Evolutionary conservation across 2,329 filamentous ascomycete genomes (phyloP).

Genomic region (Sclerotinia nivalis): DNA sequence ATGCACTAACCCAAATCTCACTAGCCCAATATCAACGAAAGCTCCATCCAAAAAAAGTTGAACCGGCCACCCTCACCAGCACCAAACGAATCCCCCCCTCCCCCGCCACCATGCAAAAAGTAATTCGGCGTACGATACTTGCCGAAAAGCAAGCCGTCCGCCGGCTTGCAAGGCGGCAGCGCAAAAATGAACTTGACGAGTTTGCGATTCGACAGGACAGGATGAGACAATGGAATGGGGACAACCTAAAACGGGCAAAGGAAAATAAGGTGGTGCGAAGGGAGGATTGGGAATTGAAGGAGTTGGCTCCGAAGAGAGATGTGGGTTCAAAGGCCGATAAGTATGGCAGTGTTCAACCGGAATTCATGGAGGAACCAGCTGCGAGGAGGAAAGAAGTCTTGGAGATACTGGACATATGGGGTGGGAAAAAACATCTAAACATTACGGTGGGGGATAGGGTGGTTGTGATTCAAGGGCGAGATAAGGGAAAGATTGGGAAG

Average conservation of each 20-base stretch:
- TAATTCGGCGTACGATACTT: constrained; percentile 64
- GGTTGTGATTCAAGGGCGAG: constrained; percentile 73
- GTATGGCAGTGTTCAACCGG: constrained; percentile 57
- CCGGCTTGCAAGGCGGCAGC: constrained; percentile 44
- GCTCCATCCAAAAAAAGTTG: constrained; percentile 26
- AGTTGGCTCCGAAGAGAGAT: constrained; percentile 75
- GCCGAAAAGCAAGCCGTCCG: constrained; percentile 64
- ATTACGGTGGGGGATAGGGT: constrained; percentile 74
- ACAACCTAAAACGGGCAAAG: constrained; percentile 41
- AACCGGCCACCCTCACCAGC: constrained; percentile 11
- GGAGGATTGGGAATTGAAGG: constrained; percentile 78
- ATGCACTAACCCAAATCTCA: not conserved
- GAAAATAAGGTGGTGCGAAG: constrained; percentile 57
- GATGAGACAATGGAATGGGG: not conserved
- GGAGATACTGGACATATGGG: constrained; percentile 41
- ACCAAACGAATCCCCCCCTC: constrained; percentile 21
- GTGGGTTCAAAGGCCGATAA: constrained; percentile 57
- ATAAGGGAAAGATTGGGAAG: constrained; percentile 81
- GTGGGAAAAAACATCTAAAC: constrained; percentile 54
- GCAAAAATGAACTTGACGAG: constrained; percentile 32
- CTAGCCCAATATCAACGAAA: constrained; percentile 20
- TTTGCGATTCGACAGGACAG: constrained; percentile 1
- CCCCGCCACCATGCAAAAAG: constrained; percentile 62
- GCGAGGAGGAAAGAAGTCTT: constrained; percentile 32
- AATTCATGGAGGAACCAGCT: constrained; percentile 39